A percentile compares a stretch with the other conserved stretches of the same genome.
phyloP scores from a whole-genome alignment of 1,284 basidiomycete species.

The Violaceomyces palustris region DNA sequence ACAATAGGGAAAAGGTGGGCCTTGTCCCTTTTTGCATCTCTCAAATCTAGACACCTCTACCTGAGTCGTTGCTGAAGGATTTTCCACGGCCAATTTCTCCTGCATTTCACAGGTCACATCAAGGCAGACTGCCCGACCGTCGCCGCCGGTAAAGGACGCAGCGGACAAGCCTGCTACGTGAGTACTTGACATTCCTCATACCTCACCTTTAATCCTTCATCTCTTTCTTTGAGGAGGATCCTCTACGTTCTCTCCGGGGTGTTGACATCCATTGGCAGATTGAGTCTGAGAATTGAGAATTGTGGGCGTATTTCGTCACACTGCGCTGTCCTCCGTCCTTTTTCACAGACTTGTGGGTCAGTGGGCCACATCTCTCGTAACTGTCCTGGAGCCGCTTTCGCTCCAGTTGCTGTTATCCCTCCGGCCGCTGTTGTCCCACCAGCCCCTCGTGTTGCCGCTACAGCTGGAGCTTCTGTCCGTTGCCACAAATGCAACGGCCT shows the following conservation, averaged over 20 bases:
- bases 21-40: neutral
- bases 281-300: no score
- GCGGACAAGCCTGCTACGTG: neutral
- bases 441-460: no score
- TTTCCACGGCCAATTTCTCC: neutral
- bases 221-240: no score
- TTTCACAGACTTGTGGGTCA: conserved; percentile 10
- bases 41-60: neutral
- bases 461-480: conserved; percentile 4
- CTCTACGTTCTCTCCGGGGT: no score
- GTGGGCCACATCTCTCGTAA: conserved; percentile 8
- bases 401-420: neutral
- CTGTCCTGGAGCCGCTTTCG: conserved; percentile 2
- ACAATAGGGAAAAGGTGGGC: no score
- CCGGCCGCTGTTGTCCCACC: no score
- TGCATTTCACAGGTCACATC: conserved; percentile 14
- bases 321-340: no score
- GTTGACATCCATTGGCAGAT: no score
- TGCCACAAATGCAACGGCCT: conserved; percentile 18
- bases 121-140: conserved; percentile 19
- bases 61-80: neutral
- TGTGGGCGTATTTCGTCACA: no score
- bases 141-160: neutral
- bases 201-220: neutral
- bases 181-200: no score